Conservation (phyloP, 148 eudicot genomes). For the Linanthus parryae region DNA sequence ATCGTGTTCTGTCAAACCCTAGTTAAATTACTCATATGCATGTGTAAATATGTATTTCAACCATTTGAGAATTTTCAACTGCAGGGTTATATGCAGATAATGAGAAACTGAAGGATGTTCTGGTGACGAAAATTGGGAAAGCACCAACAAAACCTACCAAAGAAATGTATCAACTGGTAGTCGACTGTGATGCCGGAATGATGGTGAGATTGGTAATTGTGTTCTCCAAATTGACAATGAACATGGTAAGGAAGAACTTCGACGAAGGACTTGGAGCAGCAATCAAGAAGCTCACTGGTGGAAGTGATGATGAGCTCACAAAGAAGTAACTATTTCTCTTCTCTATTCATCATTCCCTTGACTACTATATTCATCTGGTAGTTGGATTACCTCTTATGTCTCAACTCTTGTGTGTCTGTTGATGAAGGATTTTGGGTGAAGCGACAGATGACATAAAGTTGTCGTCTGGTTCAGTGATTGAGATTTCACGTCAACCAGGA, state of each 20-base stretch:
- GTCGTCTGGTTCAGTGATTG: conserved; percentile 34
- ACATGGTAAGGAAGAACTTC: conserved; percentile 44
- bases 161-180: conserved; percentile 41
- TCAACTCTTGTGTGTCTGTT: neutral
- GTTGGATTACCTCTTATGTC: neutral
- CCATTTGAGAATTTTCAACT: neutral
- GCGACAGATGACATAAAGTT: conserved; percentile 48
- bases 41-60: neutral
- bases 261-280: conserved; percentile 46
- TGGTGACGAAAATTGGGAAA: conserved; percentile 27
- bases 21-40: neutral
- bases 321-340: conserved; percentile 23
- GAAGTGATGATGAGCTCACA: conserved; percentile 38
- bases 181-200: conserved; percentile 38
- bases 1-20: conserved; percentile 2
- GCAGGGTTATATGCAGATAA: conserved; percentile 46
- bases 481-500: conserved; percentile 45
- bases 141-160: conserved; percentile 38
- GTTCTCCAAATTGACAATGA: conserved; percentile 38
- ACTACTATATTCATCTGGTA: too few species aligned
- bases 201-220: conserved; percentile 35
- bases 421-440: conserved; percentile 41
- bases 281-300: conserved; percentile 46
- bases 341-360: too few species aligned
- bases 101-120: conserved; percentile 29